Evolutionary conservation across 169 alveolate species (phyloP).

Genomic region (Plasmodium inui): DNA sequence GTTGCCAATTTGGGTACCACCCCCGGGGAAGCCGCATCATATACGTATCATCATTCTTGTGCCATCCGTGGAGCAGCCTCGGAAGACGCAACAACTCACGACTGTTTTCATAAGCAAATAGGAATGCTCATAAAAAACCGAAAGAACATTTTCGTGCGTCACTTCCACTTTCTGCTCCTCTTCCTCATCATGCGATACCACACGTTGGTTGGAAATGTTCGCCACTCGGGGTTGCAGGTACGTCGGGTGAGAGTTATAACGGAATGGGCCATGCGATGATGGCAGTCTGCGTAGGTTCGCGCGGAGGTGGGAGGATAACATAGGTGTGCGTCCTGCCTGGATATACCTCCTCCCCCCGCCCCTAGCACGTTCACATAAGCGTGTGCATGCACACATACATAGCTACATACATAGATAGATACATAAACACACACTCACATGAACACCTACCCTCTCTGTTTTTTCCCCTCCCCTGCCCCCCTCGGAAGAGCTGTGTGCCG

Average conservation of each 20-base stretch:
- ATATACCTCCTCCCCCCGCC: not conserved
- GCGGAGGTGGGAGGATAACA: too few relatives aligned
- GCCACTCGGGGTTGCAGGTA: slow-evolving; percentile 70
- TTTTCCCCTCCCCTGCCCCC: not conserved
- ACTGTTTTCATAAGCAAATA: slow-evolving; percentile 63
- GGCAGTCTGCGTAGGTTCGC: not conserved
- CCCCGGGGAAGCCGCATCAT: not conserved
- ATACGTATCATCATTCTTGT: not conserved
- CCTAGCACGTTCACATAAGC: not conserved
- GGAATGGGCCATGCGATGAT: not conserved
- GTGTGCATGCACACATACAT: not conserved
- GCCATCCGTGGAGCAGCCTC: not conserved
- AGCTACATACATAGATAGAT: not conserved
- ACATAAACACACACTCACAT: not conserved
- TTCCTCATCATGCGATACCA: slow-evolving; percentile 57
- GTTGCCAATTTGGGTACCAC: not conserved
- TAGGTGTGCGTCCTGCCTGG: not conserved
- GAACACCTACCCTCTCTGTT: not conserved
- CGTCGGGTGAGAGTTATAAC: not conserved
- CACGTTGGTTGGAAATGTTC: slow-evolving; percentile 37
- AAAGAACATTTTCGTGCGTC: slow-evolving; percentile 9
- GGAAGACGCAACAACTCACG: slow-evolving; percentile 4
- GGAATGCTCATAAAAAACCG: slow-evolving; percentile 64
- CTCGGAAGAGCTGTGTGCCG: slow-evolving; percentile 57
- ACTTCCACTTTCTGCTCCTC: slow-evolving; percentile 21